Conservation (phyloP, 352 stramenopile species). For the Pythium dissimile region DNA sequence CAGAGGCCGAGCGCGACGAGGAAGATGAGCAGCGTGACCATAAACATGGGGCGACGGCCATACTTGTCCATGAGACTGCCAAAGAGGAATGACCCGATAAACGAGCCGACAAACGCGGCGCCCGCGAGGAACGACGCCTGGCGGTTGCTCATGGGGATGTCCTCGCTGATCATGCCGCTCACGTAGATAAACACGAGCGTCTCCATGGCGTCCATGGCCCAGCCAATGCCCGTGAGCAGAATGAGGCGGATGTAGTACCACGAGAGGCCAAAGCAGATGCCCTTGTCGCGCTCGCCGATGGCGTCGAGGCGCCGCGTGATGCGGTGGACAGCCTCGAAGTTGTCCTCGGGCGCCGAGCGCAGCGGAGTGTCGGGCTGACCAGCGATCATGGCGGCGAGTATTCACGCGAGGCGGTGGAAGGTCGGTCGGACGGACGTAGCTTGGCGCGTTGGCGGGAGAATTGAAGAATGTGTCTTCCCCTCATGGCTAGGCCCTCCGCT, state of each 20-base stretch:
- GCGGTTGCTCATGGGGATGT: constrained; percentile 38
- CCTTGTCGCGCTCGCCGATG: constrained; percentile 47
- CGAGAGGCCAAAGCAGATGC: constrained; percentile 53
- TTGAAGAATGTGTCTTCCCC: constrained; percentile 9
- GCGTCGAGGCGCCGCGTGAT: constrained; percentile 68
- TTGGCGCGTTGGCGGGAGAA: neutral
- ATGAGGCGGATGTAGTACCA: constrained; percentile 72
- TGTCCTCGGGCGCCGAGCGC: constrained; percentile 23
- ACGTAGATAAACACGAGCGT: constrained; percentile 71
- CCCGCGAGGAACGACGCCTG: constrained; percentile 44
- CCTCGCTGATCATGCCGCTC: constrained; percentile 30
- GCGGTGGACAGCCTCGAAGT: constrained; percentile 49
- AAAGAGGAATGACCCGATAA: constrained; percentile 58
- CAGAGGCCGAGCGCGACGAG: constrained; percentile 46
- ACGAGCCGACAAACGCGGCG: constrained; percentile 59
- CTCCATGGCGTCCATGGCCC: constrained; percentile 78
- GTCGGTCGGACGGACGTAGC: neutral
- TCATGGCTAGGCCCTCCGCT: too few species aligned
- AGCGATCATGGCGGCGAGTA: neutral
- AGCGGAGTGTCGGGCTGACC: neutral
- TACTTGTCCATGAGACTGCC: constrained; percentile 61
- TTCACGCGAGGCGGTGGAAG: too few species aligned
- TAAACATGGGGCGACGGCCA: constrained; percentile 61
- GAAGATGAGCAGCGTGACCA: constrained; percentile 64
- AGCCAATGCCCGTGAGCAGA: constrained; percentile 57